Evolutionary conservation across 495 filamentous ascomycete genomes (phyloP), one percentile per base, ranked within the genome.

Genomic region (Annulohypoxylon moriforme): DNA sequence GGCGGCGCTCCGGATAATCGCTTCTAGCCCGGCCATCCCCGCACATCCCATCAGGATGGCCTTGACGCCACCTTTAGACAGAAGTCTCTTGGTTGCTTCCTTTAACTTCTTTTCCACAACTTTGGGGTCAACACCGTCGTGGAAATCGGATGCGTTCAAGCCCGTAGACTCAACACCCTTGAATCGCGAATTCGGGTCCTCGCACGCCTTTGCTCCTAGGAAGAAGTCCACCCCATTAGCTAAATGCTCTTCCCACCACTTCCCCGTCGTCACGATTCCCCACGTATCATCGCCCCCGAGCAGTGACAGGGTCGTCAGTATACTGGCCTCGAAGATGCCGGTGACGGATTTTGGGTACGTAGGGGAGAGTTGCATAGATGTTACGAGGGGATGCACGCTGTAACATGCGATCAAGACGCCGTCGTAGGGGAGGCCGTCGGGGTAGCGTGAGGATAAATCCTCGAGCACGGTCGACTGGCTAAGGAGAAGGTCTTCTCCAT

Each of bases 241-340:
- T 27, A 98, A 82, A 16, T 96, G 86, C 2, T 79, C 75, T 71
- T 94, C 90, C 95, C 95, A 99, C 63, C 87, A 89, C 59, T 87
- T 88, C 0, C 96, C 96, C 0, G 95, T 98, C 1, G 90, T 93
- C 1, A 99, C 90, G 68, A 99, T 96, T 10, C 94, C 96, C 81
- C 96, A 97, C 40, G 85, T 88, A 42, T 88, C 79, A 62, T 77
- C 25, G 36, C 69, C 63, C 31, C 25, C 75, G 27, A 78, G 81
- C 18, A 79, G 76, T 40, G 77, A 87, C 4, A 93, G 78, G 1
- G 89, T 86, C 0, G 89, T 82, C 1, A 85, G 79, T 4, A 97
- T 78, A 67, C 89, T 91, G 2, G 93, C 91, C 79, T 97, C 94
- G 73, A 98, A 94, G 57, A 98, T 98, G 4, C 95, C 96, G 0